Base-by-base conservation (phyloP, 1,139 yeast genomes). In the Blastobotrys buckinghamii region DNA sequence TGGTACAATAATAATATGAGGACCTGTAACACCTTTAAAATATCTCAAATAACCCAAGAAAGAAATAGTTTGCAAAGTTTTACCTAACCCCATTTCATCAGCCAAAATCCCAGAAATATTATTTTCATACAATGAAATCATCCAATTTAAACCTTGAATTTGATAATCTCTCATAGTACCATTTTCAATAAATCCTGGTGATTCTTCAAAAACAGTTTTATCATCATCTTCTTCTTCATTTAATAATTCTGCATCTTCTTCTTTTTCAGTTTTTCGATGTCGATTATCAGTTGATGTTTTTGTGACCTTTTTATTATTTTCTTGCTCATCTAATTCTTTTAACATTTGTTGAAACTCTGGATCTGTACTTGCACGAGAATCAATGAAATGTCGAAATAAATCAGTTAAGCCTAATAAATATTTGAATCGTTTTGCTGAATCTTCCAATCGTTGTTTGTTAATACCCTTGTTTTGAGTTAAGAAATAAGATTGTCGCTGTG, bases 11-110 rank as follows among this genome's bases (percentile, higher is more conserved):
- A 92, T 83, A 45, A 92, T 78, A 62, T 84, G 90, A 0, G 98
- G 98, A 0, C 98, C 98, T 50, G 80, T 81, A n/a, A 86, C 77
- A 42, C 81, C 78, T 56, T 81, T 81, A 51, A 83, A 74, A 60
- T 86, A 87, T 55, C 97, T 74, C 51, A 92, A 72, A 64, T 87
- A 89, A 0, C 96, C 97, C 49, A 92, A 70, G 59, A 92, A 90
- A 1, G 97, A 79, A 53, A 92, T 88, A 0, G 97, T 88, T 65
- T 92, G 98, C 51, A 92, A 74, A 1, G 98, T 92, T 63, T 92
- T 92, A 53, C 98, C 98, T 50, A 92, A 75, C 2, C 98, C 98
- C 98, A 92, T 92, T 68, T 92, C 98, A 67, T 92, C 98, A 6
- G 98, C 98, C 50, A 92, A 74, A 47, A 92, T 90, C 40, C 97